A percentile compares a stretch with the other conserved stretches of the same genome.
These are phyloP conservation scores for Lizonia empirigonia DNA, from an alignment of 2,329 filamentous ascomycete genomes.

Conservation along the genomic window DNA sequence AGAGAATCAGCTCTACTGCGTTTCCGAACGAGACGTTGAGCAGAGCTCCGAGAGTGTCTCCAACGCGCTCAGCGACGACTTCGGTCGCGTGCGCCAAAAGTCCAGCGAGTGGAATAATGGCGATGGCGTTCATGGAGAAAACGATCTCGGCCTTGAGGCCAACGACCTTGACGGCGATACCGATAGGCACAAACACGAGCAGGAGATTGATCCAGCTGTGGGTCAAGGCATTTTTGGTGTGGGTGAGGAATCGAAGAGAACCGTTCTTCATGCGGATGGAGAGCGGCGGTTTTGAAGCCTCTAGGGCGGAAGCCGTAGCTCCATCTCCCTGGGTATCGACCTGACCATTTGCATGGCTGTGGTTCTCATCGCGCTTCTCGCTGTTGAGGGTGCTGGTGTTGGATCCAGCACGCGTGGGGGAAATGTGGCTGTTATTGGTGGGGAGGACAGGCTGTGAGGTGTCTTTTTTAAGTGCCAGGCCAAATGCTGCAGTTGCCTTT, in stretches of 20 bases:
- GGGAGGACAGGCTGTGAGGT: slow-evolving; percentile 37
- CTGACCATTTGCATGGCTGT: slow-evolving; percentile 25
- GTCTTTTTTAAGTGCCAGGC: slow-evolving; percentile 48
- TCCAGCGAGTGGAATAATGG: slow-evolving; percentile 58
- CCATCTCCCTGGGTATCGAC: slow-evolving; percentile 55
- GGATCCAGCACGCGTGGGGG: slow-evolving; percentile 23
- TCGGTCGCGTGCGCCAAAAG: slow-evolving; percentile 57
- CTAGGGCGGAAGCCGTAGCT: slow-evolving; percentile 61
- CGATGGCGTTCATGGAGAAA: slow-evolving; percentile 59
- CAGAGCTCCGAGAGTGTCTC: slow-evolving; percentile 56
- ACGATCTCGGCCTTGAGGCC: slow-evolving; percentile 51
- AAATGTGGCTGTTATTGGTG: slow-evolving; percentile 30
- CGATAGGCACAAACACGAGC: slow-evolving; percentile 77
- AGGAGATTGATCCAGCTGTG: slow-evolving; percentile 81
- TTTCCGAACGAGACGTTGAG: slow-evolving; percentile 61
- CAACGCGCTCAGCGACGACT: slow-evolving; percentile 54
- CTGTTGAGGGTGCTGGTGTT: slow-evolving; percentile 23
- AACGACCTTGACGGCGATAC: slow-evolving; percentile 66
- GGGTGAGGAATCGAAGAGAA: slow-evolving; percentile 59
- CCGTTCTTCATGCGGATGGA: slow-evolving; percentile 57
- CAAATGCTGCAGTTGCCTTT: slow-evolving; percentile 54
- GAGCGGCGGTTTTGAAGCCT: slow-evolving; percentile 52
- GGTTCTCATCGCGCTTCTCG: slow-evolving; percentile 30
- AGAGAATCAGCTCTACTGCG: slow-evolving; percentile 59
- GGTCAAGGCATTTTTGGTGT: slow-evolving; percentile 64